These are phyloP conservation scores for Phialophora verrucosa DNA, from an alignment of 2,329 filamentous ascomycete genomes.

Conservation along the genomic window DNA sequence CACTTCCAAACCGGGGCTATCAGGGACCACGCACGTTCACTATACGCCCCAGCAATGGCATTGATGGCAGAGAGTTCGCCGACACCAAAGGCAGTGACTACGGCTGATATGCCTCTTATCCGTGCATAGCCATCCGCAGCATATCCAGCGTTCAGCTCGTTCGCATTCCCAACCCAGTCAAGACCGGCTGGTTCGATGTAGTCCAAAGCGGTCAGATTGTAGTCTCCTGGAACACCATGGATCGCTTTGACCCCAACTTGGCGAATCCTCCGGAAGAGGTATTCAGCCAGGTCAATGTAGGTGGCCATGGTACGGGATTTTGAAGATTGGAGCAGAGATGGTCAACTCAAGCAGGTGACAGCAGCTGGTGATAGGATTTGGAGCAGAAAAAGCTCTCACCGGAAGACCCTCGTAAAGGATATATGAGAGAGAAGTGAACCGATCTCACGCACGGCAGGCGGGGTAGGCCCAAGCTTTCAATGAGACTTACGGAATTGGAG, in stretches of 20 bases:
- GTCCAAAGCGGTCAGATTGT: constrained; percentile 56
- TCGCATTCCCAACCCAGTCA: constrained; percentile 66
- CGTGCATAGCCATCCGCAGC: constrained; percentile 81
- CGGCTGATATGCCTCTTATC: constrained; percentile 47
- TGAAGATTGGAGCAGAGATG: neutral
- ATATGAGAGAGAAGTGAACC: constrained; percentile 1
- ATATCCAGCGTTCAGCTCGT: constrained; percentile 70
- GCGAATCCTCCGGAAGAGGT: constrained; percentile 56
- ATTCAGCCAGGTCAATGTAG: constrained; percentile 55
- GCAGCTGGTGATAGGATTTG: neutral
- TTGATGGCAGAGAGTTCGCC: constrained; percentile 55
- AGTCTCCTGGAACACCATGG: constrained; percentile 60
- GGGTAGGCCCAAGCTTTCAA: constrained; percentile 4
- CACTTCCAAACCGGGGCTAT: constrained; percentile 41
- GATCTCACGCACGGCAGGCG: constrained; percentile 9
- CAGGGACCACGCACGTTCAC: constrained; percentile 3
- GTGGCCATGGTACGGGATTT: constrained; percentile 14
- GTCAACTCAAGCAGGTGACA: neutral
- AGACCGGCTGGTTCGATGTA: constrained; percentile 61
- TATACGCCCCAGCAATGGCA: constrained; percentile 54
- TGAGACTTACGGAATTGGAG: constrained; percentile 7
- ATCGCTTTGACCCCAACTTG: constrained; percentile 57
- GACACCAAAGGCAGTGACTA: constrained; percentile 66
- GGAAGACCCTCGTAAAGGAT: neutral
- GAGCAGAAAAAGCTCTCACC: neutral